These are phyloP conservation scores for Arthrobotrys conoides DNA, from an alignment of 2,329 filamentous ascomycete genomes.

Conservation along the genomic window DNA sequence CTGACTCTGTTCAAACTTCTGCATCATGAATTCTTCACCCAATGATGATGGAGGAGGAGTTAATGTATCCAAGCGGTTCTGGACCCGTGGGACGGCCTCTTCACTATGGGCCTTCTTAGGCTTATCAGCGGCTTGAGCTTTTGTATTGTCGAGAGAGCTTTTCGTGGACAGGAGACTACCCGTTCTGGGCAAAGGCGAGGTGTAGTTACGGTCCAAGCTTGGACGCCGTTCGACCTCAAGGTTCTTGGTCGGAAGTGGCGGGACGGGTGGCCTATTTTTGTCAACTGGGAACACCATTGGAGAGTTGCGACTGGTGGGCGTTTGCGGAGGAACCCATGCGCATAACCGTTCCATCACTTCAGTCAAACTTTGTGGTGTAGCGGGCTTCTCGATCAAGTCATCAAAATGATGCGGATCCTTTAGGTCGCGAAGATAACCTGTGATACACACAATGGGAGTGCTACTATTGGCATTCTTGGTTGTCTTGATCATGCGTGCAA, in stretches of 20 bases:
- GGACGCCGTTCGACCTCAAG: conserved; percentile 51
- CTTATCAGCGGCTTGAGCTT: conserved; percentile 28
- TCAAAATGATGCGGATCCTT: conserved; percentile 97
- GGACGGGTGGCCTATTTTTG: conserved; percentile 70
- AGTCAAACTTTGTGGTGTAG: conserved; percentile 89
- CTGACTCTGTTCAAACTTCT: conserved; percentile 48
- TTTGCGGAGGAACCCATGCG: conserved; percentile 85
- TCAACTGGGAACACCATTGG: conserved; percentile 56
- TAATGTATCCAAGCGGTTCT: conserved; percentile 57
- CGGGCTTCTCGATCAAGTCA: conserved; percentile 94
- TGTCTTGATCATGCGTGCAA: conserved; percentile 97
- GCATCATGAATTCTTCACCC: conserved; percentile 57
- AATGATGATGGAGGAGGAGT: conserved; percentile 55
- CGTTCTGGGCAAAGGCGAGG: conserved; percentile 45
- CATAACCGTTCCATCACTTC: conserved; percentile 90
- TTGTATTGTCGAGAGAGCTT: conserved; percentile 37
- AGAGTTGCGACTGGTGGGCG: conserved; percentile 54
- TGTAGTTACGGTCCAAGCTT: conserved; percentile 55
- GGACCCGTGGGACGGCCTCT: conserved; percentile 48
- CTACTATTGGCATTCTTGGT: conserved; percentile 95
- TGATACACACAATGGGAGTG: conserved; percentile 96
- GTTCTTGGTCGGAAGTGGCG: conserved; percentile 43
- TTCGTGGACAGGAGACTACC: conserved; percentile 48
- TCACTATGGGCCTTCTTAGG: conserved; percentile 56
- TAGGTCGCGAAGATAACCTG: conserved; percentile 96